Evolutionary conservation across 2,329 filamentous ascomycete species (phyloP), one percentile per base, ranked within the genome.

Genomic region (Trichoderma simmonsii): DNA sequence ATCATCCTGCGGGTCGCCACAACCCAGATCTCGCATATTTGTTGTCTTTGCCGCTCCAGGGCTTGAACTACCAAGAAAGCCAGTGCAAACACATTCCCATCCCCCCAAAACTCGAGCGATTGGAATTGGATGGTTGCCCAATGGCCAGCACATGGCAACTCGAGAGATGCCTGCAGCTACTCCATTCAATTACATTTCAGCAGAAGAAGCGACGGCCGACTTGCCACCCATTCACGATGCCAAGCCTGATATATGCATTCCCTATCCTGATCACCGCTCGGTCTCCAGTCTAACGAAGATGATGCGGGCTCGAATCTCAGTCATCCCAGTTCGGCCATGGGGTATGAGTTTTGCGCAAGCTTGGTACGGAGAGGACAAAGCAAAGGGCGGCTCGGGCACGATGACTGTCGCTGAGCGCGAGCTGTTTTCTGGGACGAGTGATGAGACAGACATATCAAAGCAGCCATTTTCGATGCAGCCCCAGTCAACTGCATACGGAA

Each of bases 21-120:
- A 96, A 77, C 83, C 81, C 3, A 87, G 93, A 5, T 87, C 85
- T 3, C 86, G 93, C 7, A 83, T 95, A 0, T 94, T 97, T 73
- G 84, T 96, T 1, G 83, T 87, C 3, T 91, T 94, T 73, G 88
- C 92, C 1, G 92, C 92, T 0, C 91, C 93, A 0, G 91, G 89
- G 0, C 80, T 88, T 3, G 79, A 78, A 2, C 86, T 92, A 0
- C 88, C 92, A 0, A 77, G 81, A 0, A 82, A 84, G 3, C 92
- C 92, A 0, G 74, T 79, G 0, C 83, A 87, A 0, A 92, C 92
- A 0, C 92, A 95, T 77, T 87, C 87, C 0, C 89, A 92, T 71
- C 88, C 88, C 0, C 74, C 80, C 0, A 60, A 67, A 0, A 80
- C 77, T 0, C 75, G 57, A 1, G 71, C 74, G 0, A 75, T 77